These are phyloP conservation scores for Lactarius trivialis DNA, from an alignment of 768 basidiomycete species.

Conservation along the genomic window DNA sequence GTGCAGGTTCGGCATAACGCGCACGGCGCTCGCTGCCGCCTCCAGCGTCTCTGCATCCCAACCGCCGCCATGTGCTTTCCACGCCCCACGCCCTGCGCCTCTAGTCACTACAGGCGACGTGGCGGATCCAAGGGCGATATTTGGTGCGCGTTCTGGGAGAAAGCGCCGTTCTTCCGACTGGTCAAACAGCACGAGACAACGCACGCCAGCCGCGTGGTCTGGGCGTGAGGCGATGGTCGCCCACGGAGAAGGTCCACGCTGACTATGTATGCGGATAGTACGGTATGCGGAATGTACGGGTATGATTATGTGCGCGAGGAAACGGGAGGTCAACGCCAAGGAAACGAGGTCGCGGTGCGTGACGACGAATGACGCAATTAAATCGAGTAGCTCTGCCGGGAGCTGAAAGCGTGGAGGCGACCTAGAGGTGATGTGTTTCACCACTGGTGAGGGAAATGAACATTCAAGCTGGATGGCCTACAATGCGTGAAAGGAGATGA, in stretches of 20 bases:
- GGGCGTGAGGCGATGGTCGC: constrained; percentile 1
- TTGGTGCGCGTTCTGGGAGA: constrained; percentile 1
- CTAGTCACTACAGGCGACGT: background rate
- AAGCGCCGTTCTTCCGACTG: background rate
- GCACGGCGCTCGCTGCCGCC: constrained; percentile 4
- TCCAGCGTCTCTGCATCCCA: background rate
- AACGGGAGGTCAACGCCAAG: constrained; percentile 5
- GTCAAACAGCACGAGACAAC: constrained; percentile 9
- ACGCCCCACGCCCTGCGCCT: background rate
- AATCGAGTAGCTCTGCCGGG: constrained; percentile 11
- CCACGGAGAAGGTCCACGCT: constrained; percentile 4
- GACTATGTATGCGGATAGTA: background rate
- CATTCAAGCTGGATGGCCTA: background rate
- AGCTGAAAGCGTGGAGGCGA: background rate
- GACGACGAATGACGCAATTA: constrained; percentile 7
- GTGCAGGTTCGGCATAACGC: constrained; percentile 3
- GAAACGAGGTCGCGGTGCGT: constrained; percentile 12
- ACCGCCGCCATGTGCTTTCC: background rate
- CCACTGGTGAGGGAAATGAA: background rate
- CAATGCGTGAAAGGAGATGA: background rate
- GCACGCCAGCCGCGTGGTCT: constrained; percentile 3
- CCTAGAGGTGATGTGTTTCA: background rate
- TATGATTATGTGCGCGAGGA: constrained; percentile 5
- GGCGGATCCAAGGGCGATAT: background rate
- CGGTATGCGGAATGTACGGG: constrained; percentile 17